Base-by-base conservation (phyloP, 2,329 filamentous ascomycete species). In the Stemphylium beticola region DNA sequence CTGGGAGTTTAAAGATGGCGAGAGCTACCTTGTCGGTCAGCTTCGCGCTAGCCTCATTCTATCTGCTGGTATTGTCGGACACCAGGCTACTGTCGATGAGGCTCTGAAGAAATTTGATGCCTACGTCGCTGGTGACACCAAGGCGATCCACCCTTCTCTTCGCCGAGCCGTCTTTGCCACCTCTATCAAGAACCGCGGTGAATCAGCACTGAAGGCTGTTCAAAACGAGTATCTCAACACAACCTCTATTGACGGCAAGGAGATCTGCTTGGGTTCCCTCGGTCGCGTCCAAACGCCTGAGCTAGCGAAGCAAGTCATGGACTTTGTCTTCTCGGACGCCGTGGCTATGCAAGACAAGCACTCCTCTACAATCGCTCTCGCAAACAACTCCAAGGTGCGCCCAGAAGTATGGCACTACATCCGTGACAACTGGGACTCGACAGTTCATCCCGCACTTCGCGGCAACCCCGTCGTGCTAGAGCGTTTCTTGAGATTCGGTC, bases 291-390 rank as follows among this genome's bases (percentile, higher is more conserved):
- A 88, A 65, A 85, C 91, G 50, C 72, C 80, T 0, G 84, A 86
- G 9, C 79, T 97, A 26, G 86, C 96, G 39, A 79, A 83, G 52
- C 77, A 88, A 69, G 82, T 87, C 83, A 71, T 89, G 81, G 66
- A 88, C 77, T 84, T 97, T 73, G 80, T 93, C 76, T 89, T 96
- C 76, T 93, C 91, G 64, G 88, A 89, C 73, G 83, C 89, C n/a
- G 91, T 98, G 22, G 87, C 91, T 9, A 84, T 88, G 11, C 93
- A 92, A 69, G 95, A 99, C 74, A 86, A 95, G 76, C 93, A 98
- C 78, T 88, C 87, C 11, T 89, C 92, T 26, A 88, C 88, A n/a
- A 81, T 83, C 43, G 84, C 87, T 1, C 79, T 99, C 24, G 86
- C 90, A 4, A 82, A 79, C 60, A 97, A 97, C 77, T 80, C 86